Conservation (phyloP, 495 filamentous ascomycete genomes). For the Penicillium ochrochloron region DNA sequence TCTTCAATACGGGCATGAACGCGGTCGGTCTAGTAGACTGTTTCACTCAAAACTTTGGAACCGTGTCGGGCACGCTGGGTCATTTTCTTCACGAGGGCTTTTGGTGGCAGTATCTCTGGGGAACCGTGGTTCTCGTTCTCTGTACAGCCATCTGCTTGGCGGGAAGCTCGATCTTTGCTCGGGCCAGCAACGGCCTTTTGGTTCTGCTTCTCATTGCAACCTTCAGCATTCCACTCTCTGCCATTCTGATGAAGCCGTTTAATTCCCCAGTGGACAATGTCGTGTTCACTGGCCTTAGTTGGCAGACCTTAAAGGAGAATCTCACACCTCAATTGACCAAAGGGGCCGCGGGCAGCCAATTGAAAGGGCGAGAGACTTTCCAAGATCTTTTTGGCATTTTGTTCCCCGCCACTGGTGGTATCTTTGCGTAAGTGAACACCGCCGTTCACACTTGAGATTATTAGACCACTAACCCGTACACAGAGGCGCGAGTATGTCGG, state of each 20-base stretch:
- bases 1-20: conserved; percentile 88
- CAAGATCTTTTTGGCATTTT: conserved; percentile 86
- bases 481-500: conserved; percentile 87
- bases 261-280: conserved; percentile 62
- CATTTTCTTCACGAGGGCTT: conserved; percentile 70
- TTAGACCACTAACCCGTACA: conserved; percentile 27
- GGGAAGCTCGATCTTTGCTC: conserved; percentile 79
- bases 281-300: conserved; percentile 75
- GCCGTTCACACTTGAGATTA: background rate
- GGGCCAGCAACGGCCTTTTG: conserved; percentile 79
- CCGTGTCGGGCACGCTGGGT: conserved; percentile 58
- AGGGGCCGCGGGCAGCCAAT: conserved; percentile 68
- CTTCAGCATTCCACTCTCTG: conserved; percentile 80
- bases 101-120: conserved; percentile 82
- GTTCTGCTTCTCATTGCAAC: conserved; percentile 74
- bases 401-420: conserved; percentile 82
- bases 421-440: conserved; percentile 59
- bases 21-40: conserved; percentile 87
- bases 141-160: conserved; percentile 81
- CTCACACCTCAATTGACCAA: conserved; percentile 70
- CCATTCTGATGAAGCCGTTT: conserved; percentile 70
- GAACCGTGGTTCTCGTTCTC: conserved; percentile 69
- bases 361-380: conserved; percentile 71
- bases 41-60: conserved; percentile 75
- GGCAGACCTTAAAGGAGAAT: conserved; percentile 71